Conservation (phyloP, 257 asterid genomes). For the Salvia rosmarinus region DNA sequence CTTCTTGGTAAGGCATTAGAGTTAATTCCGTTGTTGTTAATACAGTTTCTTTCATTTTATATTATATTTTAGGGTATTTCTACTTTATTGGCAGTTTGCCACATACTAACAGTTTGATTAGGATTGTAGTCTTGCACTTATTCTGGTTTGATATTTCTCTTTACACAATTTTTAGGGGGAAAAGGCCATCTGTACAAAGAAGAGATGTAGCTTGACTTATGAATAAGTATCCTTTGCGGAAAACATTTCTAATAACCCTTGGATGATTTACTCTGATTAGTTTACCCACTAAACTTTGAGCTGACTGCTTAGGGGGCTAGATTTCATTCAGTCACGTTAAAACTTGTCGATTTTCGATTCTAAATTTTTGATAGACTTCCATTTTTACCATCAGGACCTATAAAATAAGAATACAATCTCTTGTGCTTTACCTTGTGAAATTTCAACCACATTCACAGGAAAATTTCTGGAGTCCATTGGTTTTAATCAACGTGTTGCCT, state of each 20-base stretch:
- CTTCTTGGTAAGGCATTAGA: constrained; percentile 63
- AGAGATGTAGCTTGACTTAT: constrained; percentile 3
- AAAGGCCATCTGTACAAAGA: not conserved
- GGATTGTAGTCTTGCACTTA: not conserved
- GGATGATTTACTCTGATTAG: not conserved
- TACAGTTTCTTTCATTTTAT: not conserved
- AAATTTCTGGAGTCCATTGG: not conserved
- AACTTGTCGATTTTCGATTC: not conserved
- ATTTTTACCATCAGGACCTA: not conserved
- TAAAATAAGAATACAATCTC: not conserved
- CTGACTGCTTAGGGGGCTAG: not conserved
- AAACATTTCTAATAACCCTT: not conserved
- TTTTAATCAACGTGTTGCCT: constrained; percentile 7
- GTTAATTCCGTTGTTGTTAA: not conserved
- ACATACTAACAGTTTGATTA: not conserved
- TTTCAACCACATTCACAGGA: constrained; percentile 1
- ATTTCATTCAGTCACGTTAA: not conserved
- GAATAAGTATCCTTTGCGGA: not conserved
- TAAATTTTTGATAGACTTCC: not conserved
- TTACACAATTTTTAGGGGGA: not conserved
- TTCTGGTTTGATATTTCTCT: not conserved
- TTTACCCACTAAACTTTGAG: constrained; percentile 8
- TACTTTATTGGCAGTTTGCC: not conserved
- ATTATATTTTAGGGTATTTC: no score
- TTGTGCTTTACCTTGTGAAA: not conserved